A percentile compares a stretch with the other conserved stretches of the same genome.
Conservation (phyloP, 192 early-diverging fungal genomes). For the Thoreauomyces humboldtii region DNA sequence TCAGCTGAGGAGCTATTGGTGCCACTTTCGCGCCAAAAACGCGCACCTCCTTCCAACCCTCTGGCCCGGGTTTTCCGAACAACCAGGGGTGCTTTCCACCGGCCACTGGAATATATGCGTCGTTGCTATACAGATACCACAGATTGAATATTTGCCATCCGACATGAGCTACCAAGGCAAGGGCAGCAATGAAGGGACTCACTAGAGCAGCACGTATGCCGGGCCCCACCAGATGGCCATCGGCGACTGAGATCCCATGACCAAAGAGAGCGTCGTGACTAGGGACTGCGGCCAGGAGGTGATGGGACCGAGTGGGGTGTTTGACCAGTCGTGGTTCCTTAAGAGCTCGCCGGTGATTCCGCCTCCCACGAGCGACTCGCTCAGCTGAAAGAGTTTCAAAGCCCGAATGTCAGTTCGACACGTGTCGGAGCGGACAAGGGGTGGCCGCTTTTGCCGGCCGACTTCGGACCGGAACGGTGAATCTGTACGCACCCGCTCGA, state of each 20-base stretch:
- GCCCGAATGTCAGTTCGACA: no score
- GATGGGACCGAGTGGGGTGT: slow-evolving; percentile 18
- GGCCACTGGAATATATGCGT: slow-evolving; percentile 21
- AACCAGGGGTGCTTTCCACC: slow-evolving; percentile 29
- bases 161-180: neutral
- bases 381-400: slow-evolving; percentile 16
- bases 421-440: no score
- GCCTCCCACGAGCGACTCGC: slow-evolving; percentile 11
- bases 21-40: neutral
- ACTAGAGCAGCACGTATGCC: slow-evolving; percentile 20
- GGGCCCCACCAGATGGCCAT: slow-evolving; percentile 33
- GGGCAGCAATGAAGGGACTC: neutral
- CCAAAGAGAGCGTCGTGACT: slow-evolving; percentile 18
- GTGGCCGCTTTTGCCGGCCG: no score
- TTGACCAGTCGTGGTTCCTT: slow-evolving; percentile 19
- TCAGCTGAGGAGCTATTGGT: no score
- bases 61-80: slow-evolving; percentile 26
- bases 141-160: no score
- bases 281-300: slow-evolving; percentile 27
- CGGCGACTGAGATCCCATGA: slow-evolving; percentile 14
- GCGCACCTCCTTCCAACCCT: slow-evolving; percentile 28
- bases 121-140: slow-evolving; percentile 19
- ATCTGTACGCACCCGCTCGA: no score
- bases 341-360: slow-evolving; percentile 23
- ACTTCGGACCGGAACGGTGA: no score